Evolutionary conservation across 1,139 yeast species (phyloP), one percentile per base, ranked within the genome.

Genomic region (Diutina ranongensis): DNA sequence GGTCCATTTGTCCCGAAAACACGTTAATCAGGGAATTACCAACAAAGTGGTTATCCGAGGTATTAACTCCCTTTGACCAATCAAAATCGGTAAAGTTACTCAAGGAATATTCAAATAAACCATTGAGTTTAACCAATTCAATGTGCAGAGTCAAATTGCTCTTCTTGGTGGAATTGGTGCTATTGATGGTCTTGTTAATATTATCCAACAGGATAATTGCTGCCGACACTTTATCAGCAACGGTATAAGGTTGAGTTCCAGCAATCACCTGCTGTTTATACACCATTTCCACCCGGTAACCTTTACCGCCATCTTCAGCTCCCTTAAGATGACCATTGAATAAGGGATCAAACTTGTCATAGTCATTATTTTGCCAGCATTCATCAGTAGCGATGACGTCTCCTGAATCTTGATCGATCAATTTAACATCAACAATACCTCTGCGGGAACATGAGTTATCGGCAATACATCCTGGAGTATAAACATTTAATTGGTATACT

Each of bases 381-480:
- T 70, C 50, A 42, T 58, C 52, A 0, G 68, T 65, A 31, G 64
- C 62, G 20, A 80, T 56, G 1, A 71, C 52, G 0, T 74, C 64
- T 18, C 71, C 72, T 38, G 74, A 70, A 44, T 69, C 67, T 49
- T 69, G 71, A 8, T 21, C 50, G 67, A 67, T 2, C 4, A 89
- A 68, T 0, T 94, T 73, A 0, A 83, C 95, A 54, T 85, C 84
- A 4, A 86, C 92, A 28, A 78, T 75, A 4, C 94, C 88, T 58
- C 99, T 74, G 20, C 65, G 52, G 22, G 59, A 55, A 62, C 99
- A 92, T 0, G 94, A 74, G 42, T 68, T 64, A 57, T 86, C 96
- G 9, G 57, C 61, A 2, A 64, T 50, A 63, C 99, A 92, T 0
- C 98, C 97, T 0, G 97, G 97, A 0, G 98, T 92, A 53, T 75